Conservation (phyloP, 768 basidiomycete species). For the Leccinum obscurum region DNA sequence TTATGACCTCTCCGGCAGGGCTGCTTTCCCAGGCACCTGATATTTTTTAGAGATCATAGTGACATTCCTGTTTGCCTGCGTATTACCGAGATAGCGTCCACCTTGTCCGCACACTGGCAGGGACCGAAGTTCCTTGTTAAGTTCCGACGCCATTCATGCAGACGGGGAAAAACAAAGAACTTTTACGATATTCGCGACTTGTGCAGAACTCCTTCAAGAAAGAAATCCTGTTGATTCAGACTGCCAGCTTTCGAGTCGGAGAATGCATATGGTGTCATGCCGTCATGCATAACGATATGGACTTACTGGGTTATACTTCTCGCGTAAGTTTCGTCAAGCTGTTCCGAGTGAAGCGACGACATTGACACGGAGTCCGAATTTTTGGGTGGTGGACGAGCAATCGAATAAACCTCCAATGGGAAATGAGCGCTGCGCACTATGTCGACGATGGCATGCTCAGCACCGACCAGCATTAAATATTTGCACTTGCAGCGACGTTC, state of each 20-base stretch:
- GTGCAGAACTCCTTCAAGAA: neutral
- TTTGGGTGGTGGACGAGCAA: neutral
- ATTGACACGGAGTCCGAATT: neutral
- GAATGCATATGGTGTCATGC: neutral
- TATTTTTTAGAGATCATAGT: neutral
- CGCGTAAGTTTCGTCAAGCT: neutral
- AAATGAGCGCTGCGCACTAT: no score
- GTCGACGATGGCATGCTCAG: no score
- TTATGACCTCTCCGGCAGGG: slow-evolving; percentile 12
- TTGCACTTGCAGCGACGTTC: neutral
- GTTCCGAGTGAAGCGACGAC: neutral
- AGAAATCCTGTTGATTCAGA: neutral
- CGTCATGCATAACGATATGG: neutral
- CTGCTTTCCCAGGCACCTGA: slow-evolving; percentile 16
- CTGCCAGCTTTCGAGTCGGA: neutral
- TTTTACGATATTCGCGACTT: neutral
- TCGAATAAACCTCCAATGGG: no score
- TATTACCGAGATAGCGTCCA: neutral
- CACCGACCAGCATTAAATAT: neutral
- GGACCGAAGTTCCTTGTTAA: neutral
- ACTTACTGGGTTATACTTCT: neutral
- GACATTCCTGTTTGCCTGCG: neutral
- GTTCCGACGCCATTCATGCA: neutral
- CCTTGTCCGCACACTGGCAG: neutral
- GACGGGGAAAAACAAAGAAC: neutral